A percentile compares a stretch with the other conserved stretches of the same genome.
These are phyloP conservation scores for Monascus purpureus DNA, from an alignment of 495 filamentous ascomycete species.

Conservation along the genomic window DNA sequence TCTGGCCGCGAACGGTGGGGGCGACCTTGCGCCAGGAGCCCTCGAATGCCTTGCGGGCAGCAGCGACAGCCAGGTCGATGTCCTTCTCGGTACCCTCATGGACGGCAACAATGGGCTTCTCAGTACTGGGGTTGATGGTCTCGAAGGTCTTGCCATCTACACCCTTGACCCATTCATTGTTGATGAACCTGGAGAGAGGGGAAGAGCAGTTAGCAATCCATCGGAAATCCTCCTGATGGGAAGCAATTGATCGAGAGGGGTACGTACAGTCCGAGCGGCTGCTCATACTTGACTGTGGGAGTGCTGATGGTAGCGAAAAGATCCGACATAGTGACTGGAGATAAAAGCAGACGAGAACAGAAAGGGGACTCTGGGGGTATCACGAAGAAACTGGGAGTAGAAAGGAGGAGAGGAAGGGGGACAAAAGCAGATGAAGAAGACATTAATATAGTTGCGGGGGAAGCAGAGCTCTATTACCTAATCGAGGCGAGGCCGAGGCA, in stretches of 20 bases:
- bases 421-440: background rate
- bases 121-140: slow-evolving; percentile 53
- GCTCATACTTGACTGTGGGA: slow-evolving; percentile 48
- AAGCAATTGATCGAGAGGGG: too few relatives aligned
- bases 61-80: slow-evolving; percentile 71
- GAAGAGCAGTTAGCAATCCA: too few relatives aligned
- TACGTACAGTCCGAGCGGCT: slow-evolving; percentile 81
- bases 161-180: slow-evolving; percentile 87
- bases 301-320: slow-evolving; percentile 28
- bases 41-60: slow-evolving; percentile 82
- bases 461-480: too few relatives aligned
- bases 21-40: slow-evolving; percentile 59
- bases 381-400: background rate
- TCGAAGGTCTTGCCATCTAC: slow-evolving; percentile 73
- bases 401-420: background rate
- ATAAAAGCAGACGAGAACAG: slow-evolving; percentile 4
- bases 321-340: slow-evolving; percentile 17
- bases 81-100: slow-evolving; percentile 86
- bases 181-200: slow-evolving; percentile 66
- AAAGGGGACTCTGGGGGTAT: slow-evolving; percentile 1
- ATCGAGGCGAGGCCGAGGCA: too few relatives aligned
- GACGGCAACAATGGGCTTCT: slow-evolving; percentile 61
- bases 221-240: too few relatives aligned
- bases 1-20: slow-evolving; percentile 60
- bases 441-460: background rate